phyloP scores from a whole-genome alignment of 768 basidiomycete genomes.

The Arthromyces matolae region DNA sequence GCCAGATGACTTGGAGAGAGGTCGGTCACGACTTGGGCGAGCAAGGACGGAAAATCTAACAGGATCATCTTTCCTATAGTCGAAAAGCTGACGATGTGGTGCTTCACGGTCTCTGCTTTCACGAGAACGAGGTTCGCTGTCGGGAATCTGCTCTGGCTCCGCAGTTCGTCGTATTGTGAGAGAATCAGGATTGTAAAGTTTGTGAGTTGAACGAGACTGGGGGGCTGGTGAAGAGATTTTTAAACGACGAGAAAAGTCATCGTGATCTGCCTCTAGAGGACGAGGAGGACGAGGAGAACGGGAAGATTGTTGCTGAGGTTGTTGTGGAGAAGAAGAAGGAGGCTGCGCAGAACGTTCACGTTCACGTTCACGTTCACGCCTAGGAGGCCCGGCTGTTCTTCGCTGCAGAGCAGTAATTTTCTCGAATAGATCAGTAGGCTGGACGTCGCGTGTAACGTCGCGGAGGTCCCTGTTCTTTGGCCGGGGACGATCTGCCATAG shows the following conservation, averaged over 20 bases:
- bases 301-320: slow-evolving; percentile 9
- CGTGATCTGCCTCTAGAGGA: slow-evolving; percentile 53
- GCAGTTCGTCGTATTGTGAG: slow-evolving; percentile 55
- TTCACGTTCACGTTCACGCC: too few relatives aligned
- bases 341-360: slow-evolving; percentile 20
- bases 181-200: slow-evolving; percentile 75
- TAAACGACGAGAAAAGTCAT: slow-evolving; percentile 69
- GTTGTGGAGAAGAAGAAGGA: slow-evolving; percentile 24
- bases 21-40: slow-evolving; percentile 42
- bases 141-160: slow-evolving; percentile 67
- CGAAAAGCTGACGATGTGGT: slow-evolving; percentile 66
- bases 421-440: slow-evolving; percentile 50
- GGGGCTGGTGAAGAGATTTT: slow-evolving; percentile 57
- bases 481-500: slow-evolving; percentile 31
- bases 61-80: slow-evolving; percentile 89
- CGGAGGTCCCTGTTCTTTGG: slow-evolving; percentile 40
- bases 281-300: slow-evolving; percentile 25
- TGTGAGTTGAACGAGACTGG: slow-evolving; percentile 31
- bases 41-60: slow-evolving; percentile 72
- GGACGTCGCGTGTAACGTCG: slow-evolving; percentile 33
- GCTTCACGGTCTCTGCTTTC: slow-evolving; percentile 27
- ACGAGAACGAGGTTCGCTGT: slow-evolving; percentile 38
- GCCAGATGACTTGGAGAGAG: slow-evolving; percentile 58
- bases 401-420: slow-evolving; percentile 66
- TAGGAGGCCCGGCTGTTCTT: slow-evolving; percentile 59